phyloP scores from a whole-genome alignment of 225 moss, liverwort and hornwort genomes.

The Antitrichia curtipendula region DNA sequence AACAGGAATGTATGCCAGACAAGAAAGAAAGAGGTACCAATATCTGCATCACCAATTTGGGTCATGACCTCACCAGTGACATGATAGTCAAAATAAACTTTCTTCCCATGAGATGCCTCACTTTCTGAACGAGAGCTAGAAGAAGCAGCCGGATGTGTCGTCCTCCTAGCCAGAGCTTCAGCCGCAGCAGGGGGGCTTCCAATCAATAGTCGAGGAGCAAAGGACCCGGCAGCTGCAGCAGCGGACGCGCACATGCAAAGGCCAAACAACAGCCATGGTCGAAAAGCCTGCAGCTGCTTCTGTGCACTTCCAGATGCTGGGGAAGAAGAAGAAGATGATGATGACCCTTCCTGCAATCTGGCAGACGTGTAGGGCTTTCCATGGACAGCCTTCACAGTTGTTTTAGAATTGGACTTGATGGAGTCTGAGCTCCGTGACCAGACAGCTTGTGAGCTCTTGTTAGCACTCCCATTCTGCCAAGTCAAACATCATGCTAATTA shows the following conservation, averaged over 20 bases:
- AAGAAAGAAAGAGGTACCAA: constrained; percentile 11
- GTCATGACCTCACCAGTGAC: constrained; percentile 67
- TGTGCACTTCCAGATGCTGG: constrained; percentile 42
- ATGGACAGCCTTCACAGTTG: constrained; percentile 24
- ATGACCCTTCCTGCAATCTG: constrained; percentile 35
- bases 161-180: constrained; percentile 32
- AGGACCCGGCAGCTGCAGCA: constrained; percentile 10
- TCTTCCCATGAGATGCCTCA: constrained; percentile 66
- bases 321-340: background rate
- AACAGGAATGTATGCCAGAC: background rate
- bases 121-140: constrained; percentile 25
- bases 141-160: constrained; percentile 12
- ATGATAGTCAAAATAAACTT: constrained; percentile 61
- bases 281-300: constrained; percentile 38
- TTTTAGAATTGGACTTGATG: background rate
- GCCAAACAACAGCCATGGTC: constrained; percentile 73
- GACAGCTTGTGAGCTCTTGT: background rate
- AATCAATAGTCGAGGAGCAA: constrained; percentile 41
- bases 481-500: background rate
- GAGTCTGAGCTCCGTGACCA: background rate
- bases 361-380: constrained; percentile 49
- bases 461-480: constrained; percentile 8
- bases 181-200: constrained; percentile 18
- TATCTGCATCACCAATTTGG: constrained; percentile 8
- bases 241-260: constrained; percentile 27